Conservation (phyloP, 2,329 filamentous ascomycete genomes). For the Ophiostoma pallidulum region DNA sequence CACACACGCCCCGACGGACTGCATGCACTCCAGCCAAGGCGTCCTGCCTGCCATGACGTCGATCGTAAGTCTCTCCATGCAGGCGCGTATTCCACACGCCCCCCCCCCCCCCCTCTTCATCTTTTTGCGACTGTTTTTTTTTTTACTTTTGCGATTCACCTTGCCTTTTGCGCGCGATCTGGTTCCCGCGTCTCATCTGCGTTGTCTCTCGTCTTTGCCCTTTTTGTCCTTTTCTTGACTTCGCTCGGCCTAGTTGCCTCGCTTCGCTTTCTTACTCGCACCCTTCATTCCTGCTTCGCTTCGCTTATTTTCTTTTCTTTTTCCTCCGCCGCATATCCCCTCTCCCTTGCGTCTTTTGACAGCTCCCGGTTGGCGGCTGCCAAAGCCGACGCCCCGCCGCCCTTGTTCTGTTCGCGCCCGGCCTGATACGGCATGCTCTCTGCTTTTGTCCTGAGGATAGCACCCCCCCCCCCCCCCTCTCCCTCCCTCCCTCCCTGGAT, state of each 20-base stretch:
- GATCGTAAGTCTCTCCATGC: slow-evolving; percentile 26
- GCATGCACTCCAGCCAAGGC: too few relatives aligned
- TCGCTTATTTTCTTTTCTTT: not conserved
- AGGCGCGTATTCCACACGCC: not conserved
- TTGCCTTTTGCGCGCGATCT: too few relatives aligned
- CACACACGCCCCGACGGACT: too few relatives aligned
- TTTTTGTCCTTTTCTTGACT: too few relatives aligned
- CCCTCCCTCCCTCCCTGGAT: too few relatives aligned
- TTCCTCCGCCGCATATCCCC: not conserved
- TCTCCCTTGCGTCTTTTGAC: not conserved
- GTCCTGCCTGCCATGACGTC: slow-evolving; percentile 23
- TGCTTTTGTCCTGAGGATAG: not conserved
- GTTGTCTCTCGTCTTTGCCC: not conserved
- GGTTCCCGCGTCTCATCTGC: slow-evolving; percentile 3
- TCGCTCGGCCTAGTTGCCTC: too few relatives aligned
- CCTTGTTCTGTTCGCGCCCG: not conserved
- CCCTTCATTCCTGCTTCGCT: too few relatives aligned
- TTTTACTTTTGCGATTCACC: not conserved
- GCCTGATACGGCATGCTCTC: not conserved
- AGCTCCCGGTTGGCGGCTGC: too few relatives aligned
- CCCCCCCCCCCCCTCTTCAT: not conserved
- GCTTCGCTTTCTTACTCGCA: too few relatives aligned
- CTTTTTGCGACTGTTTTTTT: too few relatives aligned
- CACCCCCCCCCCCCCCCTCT: too few relatives aligned
- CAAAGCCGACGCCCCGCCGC: too few relatives aligned